Evolutionary conservation across 2,329 filamentous ascomycete genomes (phyloP).

Genomic region (Exophiala viscosa): DNA sequence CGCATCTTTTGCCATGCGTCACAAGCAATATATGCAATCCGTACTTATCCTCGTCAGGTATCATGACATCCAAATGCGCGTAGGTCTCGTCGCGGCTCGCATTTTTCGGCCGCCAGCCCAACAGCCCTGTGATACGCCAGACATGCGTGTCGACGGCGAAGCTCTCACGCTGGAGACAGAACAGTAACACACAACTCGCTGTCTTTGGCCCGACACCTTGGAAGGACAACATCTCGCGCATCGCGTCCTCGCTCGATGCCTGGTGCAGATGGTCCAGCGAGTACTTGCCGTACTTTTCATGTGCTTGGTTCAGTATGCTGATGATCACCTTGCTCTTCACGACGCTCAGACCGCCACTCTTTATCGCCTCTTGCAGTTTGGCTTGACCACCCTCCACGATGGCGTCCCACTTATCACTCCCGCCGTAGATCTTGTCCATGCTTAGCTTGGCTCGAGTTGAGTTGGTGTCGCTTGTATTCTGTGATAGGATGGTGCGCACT

Average conservation of each 20-base stretch:
- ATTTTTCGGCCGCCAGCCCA: conserved; percentile 57
- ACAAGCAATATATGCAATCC: conserved; percentile 60
- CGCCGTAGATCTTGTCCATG: conserved; percentile 65
- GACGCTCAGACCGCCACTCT: conserved; percentile 63
- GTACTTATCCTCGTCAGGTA: conserved; percentile 62
- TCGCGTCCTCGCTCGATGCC: conserved; percentile 52
- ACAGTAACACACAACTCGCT: conserved; percentile 61
- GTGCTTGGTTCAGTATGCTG: conserved; percentile 25
- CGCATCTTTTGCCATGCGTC: conserved; percentile 60
- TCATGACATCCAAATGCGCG: conserved; percentile 56
- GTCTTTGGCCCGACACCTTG: conserved; percentile 66
- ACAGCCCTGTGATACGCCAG: conserved; percentile 59
- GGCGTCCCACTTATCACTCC: conserved; percentile 48
- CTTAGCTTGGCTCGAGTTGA: conserved; percentile 70
- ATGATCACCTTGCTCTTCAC: conserved; percentile 49
- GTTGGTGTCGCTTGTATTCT: conserved; percentile 57
- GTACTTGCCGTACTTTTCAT: conserved; percentile 28
- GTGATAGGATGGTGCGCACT: conserved; percentile 59
- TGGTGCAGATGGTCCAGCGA: conserved; percentile 56
- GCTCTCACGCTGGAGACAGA: conserved; percentile 60
- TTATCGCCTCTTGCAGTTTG: conserved; percentile 41
- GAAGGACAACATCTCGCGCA: conserved; percentile 55
- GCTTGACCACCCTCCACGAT: conserved; percentile 44
- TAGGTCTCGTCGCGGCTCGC: conserved; percentile 29
- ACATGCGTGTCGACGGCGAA: conserved; percentile 67